Percentiles rank a stretch among this genome's conserved stretches.
These are phyloP conservation scores for Hymenoscyphus salicellus DNA, from an alignment of 2,329 filamentous ascomycete genomes.

Conservation along the genomic window DNA sequence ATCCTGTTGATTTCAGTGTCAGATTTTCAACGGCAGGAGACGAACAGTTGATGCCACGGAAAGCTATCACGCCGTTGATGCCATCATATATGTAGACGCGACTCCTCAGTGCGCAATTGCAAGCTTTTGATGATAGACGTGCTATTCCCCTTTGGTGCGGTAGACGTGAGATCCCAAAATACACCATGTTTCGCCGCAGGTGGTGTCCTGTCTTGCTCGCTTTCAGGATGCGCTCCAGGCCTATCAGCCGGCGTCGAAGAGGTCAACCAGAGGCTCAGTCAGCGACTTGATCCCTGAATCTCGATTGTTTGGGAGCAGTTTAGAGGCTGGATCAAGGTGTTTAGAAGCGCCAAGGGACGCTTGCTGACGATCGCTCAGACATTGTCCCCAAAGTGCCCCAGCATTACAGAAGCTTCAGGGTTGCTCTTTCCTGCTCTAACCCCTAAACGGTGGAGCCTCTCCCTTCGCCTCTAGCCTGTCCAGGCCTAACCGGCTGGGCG, in stretches of 20 bases:
- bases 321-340: not conserved
- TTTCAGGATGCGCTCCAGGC: not conserved
- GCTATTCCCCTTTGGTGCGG: no score
- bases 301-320: not conserved
- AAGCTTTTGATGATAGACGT: no score
- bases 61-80: not conserved
- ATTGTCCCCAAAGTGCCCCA: not conserved
- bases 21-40: not conserved
- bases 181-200: not conserved
- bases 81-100: not conserved
- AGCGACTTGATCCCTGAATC: not conserved
- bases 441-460: not conserved
- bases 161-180: not conserved
- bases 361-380: not conserved
- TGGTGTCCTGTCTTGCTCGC: conserved; percentile 7
- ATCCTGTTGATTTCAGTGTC: no score
- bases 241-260: not conserved
- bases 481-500: not conserved
- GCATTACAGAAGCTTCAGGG: no score
- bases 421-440: not conserved
- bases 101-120: no score
- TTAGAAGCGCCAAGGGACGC: not conserved
- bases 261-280: not conserved
- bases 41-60: not conserved
- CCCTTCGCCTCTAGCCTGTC: no score